A percentile compares a stretch with the other conserved stretches of the same genome.
Conservation (phyloP, 371 early-diverging fungal genomes). For the Fennellomyces sp. region DNA sequence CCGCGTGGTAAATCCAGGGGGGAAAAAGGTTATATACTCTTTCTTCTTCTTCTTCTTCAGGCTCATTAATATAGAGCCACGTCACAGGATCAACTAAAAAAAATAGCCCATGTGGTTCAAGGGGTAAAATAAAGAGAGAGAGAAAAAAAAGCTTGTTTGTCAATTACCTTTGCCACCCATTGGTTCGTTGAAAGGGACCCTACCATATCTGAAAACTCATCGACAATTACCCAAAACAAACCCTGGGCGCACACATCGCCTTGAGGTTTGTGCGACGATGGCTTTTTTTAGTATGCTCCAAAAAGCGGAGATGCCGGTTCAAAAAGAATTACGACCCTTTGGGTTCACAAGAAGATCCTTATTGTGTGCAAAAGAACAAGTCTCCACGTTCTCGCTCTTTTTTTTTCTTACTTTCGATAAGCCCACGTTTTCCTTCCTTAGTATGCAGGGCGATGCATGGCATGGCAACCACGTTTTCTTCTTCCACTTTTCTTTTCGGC, state of each 20-base stretch:
- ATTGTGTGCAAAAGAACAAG: neutral
- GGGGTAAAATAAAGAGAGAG: neutral
- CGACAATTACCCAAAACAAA: neutral
- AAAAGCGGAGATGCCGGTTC: too few relatives aligned
- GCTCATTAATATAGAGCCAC: too few relatives aligned
- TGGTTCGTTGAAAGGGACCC: neutral
- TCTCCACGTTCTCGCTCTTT: slow-evolving; percentile 14
- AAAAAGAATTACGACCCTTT: too few relatives aligned
- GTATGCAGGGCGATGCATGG: slow-evolving; percentile 20
- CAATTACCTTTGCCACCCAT: slow-evolving; percentile 2
- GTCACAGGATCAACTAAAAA: too few relatives aligned
- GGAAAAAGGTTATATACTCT: too few relatives aligned
- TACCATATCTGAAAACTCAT: neutral
- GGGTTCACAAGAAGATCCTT: too few relatives aligned
- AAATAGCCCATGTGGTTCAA: neutral
- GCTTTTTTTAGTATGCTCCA: too few relatives aligned
- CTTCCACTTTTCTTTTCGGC: slow-evolving; percentile 14
- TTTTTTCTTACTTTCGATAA: slow-evolving; percentile 17
- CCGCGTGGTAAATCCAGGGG: neutral
- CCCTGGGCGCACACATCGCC: too few relatives aligned
- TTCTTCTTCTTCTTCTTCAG: too few relatives aligned
- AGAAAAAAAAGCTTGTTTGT: slow-evolving; percentile 2
- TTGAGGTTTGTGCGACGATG: too few relatives aligned
- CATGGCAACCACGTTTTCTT: slow-evolving; percentile 25
- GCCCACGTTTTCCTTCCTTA: slow-evolving; percentile 19